Evolutionary conservation across 768 basidiomycete species (phyloP), one percentile per base, ranked within the genome.

Genomic region (Phlegmacium glaucopus): DNA sequence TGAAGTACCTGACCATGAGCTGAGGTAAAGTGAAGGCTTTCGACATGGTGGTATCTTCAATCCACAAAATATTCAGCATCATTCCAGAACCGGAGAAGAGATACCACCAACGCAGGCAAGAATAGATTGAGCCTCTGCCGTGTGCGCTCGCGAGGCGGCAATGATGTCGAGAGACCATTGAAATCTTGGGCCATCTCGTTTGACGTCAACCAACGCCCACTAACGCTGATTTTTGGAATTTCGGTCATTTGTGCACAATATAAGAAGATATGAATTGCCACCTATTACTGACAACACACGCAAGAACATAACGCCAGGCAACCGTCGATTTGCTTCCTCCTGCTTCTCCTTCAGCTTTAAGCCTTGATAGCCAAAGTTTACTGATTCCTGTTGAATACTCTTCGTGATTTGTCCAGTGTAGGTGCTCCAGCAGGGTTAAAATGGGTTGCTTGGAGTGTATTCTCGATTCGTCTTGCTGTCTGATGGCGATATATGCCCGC

Each of bases 221-320:
- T 87, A 36, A 91, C 59, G 51, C 86, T 90, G 50, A 15, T n/a
- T n/a, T n/a, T n/a, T 39, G 10, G 42, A 44, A 15, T 15, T 15
- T n/a, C 10, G 39, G 17, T 34, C 25, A 41, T n/a, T 44, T 50
- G 27, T 29, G 40, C 43, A 46, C 57, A 44, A 41, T 26, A 16
- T 22, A 26, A 37, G 26, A 16, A 27, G 7, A 35, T 32, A 32
- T 22, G 5, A 18, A 4, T 17, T 35, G 15, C 10, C 58, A 79
- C 88, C 88, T 82, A 47, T 90, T 90, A 7, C 73, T 75, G n/a
- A 85, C 78, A 35, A 89, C 79, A 52, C 82, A 81, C 1, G 88
- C 85, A 8, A 89, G 46, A 9, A 86, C 63, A 57, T 91, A 89
- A 34, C 77, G 72, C 56, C 75, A 70, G 0, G 87, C 86, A 5